Conservation (phyloP, 1,139 yeast species). For the Tardiomyces blankii region DNA sequence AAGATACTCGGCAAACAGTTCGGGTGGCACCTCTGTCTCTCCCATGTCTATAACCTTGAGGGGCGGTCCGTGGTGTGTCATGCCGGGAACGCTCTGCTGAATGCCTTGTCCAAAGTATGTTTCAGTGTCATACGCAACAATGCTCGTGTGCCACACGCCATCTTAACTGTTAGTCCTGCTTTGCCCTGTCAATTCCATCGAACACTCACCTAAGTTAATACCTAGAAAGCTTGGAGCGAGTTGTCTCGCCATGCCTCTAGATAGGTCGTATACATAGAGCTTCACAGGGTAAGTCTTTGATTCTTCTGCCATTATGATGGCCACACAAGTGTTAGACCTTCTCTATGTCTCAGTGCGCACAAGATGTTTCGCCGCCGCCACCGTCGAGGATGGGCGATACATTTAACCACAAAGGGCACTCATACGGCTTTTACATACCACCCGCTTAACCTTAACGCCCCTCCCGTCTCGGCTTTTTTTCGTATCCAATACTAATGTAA, state of each 20-base stretch:
- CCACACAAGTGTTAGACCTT: too few species aligned
- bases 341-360: too few species aligned
- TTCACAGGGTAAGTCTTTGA: constrained; percentile 27
- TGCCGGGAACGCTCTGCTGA: constrained; percentile 37
- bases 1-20: constrained; percentile 42
- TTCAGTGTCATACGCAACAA: constrained; percentile 44
- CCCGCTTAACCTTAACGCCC: too few species aligned
- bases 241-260: constrained; percentile 33
- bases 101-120: constrained; percentile 55
- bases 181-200: neutral
- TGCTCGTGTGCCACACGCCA: constrained; percentile 59
- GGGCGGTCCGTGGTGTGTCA: constrained; percentile 52
- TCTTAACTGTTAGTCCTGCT: constrained; percentile 26
- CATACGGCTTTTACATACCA: too few species aligned
- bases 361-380: too few species aligned
- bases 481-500: too few species aligned
- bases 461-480: too few species aligned
- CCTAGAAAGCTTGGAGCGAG: constrained; percentile 24
- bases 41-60: constrained; percentile 45
- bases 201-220: constrained; percentile 12
- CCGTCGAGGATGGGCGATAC: too few species aligned
- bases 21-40: constrained; percentile 39
- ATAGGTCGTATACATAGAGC: constrained; percentile 56
- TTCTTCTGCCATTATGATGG: too few species aligned
- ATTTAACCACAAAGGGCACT: too few species aligned